Percentiles rank a stretch among this genome's conserved stretches.
Evolutionary conservation across 2,329 filamentous ascomycete genomes (phyloP).

Genomic region (Diaporthe sp.): DNA sequence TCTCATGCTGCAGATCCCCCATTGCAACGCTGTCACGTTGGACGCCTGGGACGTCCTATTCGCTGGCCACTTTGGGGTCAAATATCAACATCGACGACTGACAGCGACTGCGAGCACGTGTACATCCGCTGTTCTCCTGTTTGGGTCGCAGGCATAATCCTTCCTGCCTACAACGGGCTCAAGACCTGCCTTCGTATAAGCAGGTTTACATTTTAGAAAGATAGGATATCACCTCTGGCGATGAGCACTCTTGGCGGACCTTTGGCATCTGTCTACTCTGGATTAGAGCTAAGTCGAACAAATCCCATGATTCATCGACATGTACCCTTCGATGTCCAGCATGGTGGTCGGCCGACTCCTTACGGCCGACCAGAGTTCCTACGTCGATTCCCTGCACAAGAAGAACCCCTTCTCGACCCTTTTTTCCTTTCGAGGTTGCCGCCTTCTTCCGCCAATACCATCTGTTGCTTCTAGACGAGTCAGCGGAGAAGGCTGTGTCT

Average conservation of each 20-base stretch:
- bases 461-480: slow-evolving; percentile 30
- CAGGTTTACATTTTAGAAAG: background rate
- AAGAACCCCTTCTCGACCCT: background rate
- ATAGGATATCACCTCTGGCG: background rate
- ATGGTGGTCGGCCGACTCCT: background rate
- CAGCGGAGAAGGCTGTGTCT: slow-evolving; percentile 26
- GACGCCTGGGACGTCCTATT: background rate
- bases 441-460: slow-evolving; percentile 21
- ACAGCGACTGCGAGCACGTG: background rate
- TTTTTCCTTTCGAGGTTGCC: slow-evolving; percentile 5
- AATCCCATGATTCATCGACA: slow-evolving; percentile 3
- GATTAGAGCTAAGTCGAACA: slow-evolving; percentile 18
- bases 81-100: background rate
- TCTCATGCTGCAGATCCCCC: background rate
- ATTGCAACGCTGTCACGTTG: slow-evolving; percentile 25
- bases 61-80: background rate
- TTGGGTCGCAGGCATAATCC: background rate
- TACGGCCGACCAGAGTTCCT: background rate
- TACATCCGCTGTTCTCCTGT: background rate
- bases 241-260: background rate
- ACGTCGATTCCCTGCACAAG: background rate
- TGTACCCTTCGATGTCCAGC: background rate
- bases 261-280: slow-evolving; percentile 18
- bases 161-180: background rate
- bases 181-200: no score